These are phyloP conservation scores for Alternaria gaisen DNA, from an alignment of 2,329 filamentous ascomycete genomes.

Conservation along the genomic window DNA sequence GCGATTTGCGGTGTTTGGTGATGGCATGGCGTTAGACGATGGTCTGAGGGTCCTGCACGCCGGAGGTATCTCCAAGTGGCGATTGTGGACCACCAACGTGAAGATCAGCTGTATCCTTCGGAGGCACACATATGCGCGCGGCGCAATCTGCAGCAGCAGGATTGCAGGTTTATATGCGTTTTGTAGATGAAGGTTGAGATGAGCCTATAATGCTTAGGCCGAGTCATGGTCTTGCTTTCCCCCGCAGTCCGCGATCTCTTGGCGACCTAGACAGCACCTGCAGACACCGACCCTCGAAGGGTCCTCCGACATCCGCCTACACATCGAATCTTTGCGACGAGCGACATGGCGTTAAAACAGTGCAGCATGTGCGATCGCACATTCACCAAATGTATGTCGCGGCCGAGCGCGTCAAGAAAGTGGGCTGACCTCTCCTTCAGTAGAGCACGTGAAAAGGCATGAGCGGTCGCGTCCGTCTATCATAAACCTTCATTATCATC, in stretches of 20 bases:
- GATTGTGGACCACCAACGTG: neutral
- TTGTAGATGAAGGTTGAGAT: slow-evolving; percentile 42
- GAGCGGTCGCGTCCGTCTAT: slow-evolving; percentile 61
- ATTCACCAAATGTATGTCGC: slow-evolving; percentile 57
- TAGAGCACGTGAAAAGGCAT: slow-evolving; percentile 64
- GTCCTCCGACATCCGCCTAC: slow-evolving; percentile 25
- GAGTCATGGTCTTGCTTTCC: slow-evolving; percentile 44
- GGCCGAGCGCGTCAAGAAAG: neutral
- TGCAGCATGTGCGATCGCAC: slow-evolving; percentile 60
- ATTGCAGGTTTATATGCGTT: slow-evolving; percentile 35
- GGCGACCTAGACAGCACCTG: slow-evolving; percentile 24
- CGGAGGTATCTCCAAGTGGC: slow-evolving; percentile 1
- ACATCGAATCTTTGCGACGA: slow-evolving; percentile 18
- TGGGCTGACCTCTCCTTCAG: slow-evolving; percentile 14
- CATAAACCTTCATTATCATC: neutral
- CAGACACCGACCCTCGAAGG: slow-evolving; percentile 26
- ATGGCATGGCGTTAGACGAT: slow-evolving; percentile 5
- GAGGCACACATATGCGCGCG: slow-evolving; percentile 23
- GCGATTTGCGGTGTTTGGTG: neutral
- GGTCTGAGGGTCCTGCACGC: neutral
- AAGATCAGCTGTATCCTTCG: slow-evolving; percentile 11
- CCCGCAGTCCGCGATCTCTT: slow-evolving; percentile 38
- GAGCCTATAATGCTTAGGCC: slow-evolving; percentile 36
- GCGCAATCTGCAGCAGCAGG: slow-evolving; percentile 34
- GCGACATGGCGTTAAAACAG: slow-evolving; percentile 50